These are phyloP conservation scores for Rhipidocladum racemiflorum DNA, from an alignment of 176 grass and related monocot species.

Conservation along the genomic window DNA sequence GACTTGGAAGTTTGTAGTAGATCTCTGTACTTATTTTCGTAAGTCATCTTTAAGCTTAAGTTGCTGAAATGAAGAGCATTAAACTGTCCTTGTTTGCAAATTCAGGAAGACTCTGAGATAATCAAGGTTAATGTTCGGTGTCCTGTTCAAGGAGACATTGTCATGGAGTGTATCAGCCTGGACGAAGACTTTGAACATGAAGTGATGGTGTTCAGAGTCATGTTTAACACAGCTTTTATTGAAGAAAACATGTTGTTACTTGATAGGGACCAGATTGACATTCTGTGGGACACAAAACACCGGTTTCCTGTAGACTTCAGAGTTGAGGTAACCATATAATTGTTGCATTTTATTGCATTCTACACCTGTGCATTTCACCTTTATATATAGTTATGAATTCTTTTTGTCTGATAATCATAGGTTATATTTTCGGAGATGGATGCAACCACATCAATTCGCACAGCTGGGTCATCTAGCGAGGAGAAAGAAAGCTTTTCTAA, in stretches of 20 bases:
- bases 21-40: background rate
- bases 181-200: constrained; percentile 70
- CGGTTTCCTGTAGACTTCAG: constrained; percentile 85
- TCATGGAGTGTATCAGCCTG: constrained; percentile 76
- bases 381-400: background rate
- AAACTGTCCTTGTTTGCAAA: constrained; percentile 15
- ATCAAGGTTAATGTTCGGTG: constrained; percentile 49
- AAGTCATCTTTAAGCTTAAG: constrained; percentile 8
- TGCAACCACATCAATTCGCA: background rate
- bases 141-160: constrained; percentile 60
- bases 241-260: constrained; percentile 67
- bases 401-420: constrained; percentile 26
- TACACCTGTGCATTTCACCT: background rate
- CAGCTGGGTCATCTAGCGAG: constrained; percentile 7
- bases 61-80: constrained; percentile 6
- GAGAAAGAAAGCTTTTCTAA: constrained; percentile 40
- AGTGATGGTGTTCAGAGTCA: constrained; percentile 79
- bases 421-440: constrained; percentile 51
- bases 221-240: constrained; percentile 93
- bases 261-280: constrained; percentile 75
- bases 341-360: background rate
- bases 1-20: background rate
- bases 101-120: constrained; percentile 64
- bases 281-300: constrained; percentile 80
- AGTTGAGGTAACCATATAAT: constrained; percentile 63